phyloP scores from a whole-genome alignment of 208 protist species.

The Leishmania guyanensis region DNA sequence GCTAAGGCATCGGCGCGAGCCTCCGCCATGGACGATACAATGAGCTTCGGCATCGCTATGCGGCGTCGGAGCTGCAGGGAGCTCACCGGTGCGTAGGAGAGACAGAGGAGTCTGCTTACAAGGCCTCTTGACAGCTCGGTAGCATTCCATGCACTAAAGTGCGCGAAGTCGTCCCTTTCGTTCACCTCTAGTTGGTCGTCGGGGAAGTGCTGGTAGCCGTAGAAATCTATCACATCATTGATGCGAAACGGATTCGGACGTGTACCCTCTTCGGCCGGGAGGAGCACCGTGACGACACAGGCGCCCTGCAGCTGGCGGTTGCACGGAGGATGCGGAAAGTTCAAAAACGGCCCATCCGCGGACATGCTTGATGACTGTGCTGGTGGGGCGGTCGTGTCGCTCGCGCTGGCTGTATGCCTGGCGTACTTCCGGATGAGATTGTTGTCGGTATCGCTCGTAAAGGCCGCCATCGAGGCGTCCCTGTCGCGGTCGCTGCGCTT shows the following conservation, averaged over 20 bases:
- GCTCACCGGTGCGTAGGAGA: slow-evolving; percentile 26
- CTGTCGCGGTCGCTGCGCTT: slow-evolving; percentile 24
- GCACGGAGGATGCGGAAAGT: slow-evolving; percentile 33
- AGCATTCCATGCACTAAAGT: slow-evolving; percentile 61
- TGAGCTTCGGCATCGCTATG: not conserved
- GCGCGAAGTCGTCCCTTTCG: slow-evolving; percentile 47
- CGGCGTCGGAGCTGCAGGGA: slow-evolving; percentile 6
- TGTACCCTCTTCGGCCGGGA: not conserved
- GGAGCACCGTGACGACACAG: slow-evolving; percentile 39
- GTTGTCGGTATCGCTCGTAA: not conserved
- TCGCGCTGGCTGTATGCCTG: not conserved
- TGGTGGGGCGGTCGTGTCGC: not conserved
- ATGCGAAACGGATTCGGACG: slow-evolving; percentile 34
- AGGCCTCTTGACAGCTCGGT: slow-evolving; percentile 42
- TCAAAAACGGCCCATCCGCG: slow-evolving; percentile 11
- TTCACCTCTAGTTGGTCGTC: slow-evolving; percentile 27
- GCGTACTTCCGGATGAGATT: slow-evolving; percentile 4
- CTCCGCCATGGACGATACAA: slow-evolving; percentile 1
- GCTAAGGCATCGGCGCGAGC: not conserved
- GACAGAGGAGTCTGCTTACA: slow-evolving; percentile 53
- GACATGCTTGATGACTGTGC: not conserved
- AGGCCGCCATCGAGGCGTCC: not conserved
- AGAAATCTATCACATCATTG: slow-evolving; percentile 81
- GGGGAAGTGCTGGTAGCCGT: slow-evolving; percentile 58
- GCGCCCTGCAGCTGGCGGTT: slow-evolving; percentile 18